Evolutionary conservation across 768 basidiomycete genomes (phyloP).

Genomic region (Phaeotremella skinneri): DNA sequence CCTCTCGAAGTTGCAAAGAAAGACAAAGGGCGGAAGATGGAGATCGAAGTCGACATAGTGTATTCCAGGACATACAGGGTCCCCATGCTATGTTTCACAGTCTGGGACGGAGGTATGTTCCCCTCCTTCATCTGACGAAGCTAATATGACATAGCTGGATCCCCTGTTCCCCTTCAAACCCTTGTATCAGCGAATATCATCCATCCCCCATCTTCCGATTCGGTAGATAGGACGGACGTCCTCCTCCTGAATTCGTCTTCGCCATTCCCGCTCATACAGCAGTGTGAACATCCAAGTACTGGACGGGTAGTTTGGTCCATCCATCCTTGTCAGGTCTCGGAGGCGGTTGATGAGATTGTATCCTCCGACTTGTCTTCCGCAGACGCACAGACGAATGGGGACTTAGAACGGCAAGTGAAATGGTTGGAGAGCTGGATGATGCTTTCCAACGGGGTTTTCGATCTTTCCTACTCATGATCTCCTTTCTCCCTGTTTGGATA

Average conservation of each 20-base stretch:
- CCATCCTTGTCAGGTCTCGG: constrained; percentile 22
- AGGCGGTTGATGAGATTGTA: constrained; percentile 22
- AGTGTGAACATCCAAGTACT: constrained; percentile 24
- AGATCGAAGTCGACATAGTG: constrained; percentile 18
- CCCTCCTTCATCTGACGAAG: neutral
- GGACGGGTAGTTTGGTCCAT: constrained; percentile 20
- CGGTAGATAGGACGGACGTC: neutral
- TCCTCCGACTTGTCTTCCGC: too few relatives aligned
- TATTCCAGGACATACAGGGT: constrained; percentile 22
- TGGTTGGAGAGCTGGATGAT: constrained; percentile 35
- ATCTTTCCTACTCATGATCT: constrained; percentile 16
- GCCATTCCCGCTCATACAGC: constrained; percentile 24
- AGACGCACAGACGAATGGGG: constrained; percentile 1
- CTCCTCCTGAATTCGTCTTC: constrained; percentile 12
- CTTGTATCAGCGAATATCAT: constrained; percentile 10
- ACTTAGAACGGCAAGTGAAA: neutral
- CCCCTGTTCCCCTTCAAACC: constrained; percentile 8
- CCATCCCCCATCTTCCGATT: neutral
- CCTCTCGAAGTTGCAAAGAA: neutral
- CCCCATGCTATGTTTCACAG: constrained; percentile 26
- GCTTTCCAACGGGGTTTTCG: constrained; percentile 17
- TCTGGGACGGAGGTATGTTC: constrained; percentile 25
- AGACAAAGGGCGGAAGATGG: constrained; percentile 1
- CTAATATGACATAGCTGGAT: constrained; percentile 8
- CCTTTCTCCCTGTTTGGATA: too few relatives aligned